Evolutionary conservation across 2,329 filamentous ascomycete genomes (phyloP), one percentile per base, ranked within the genome.

Genomic region (Chaetomiaceae sp.): DNA sequence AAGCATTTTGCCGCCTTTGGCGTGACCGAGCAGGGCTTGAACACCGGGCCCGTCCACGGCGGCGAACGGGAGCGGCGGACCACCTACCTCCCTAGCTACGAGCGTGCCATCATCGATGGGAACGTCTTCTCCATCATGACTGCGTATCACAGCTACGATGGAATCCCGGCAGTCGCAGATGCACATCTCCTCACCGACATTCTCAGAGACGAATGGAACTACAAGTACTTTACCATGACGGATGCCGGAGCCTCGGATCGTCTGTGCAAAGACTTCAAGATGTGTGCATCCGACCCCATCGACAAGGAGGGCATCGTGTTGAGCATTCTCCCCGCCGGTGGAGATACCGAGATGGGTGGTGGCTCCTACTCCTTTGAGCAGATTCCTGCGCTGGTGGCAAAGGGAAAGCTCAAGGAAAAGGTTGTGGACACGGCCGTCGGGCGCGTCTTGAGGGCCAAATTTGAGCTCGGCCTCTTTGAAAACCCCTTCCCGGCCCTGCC

Each of bases 321-420:
- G 0, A 55, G 14, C 13, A 51, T 78, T 8, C 73, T 89, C 4
- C 80, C 81, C 0, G 82, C 85, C 4, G 86, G 86, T 3, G 85
- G 82, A 44, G 86, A 89, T 58, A 76, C 86, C 12, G 86, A 89
- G 61, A 89, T 89, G 86, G 86, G 86, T 12, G 85, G 86, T 34
- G 86, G 86, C 17, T 84, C 81, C 17, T 89, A 80, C 70, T 88
- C 82, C 63, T 85, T 82, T 62, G 74, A 81, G 56, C 77, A 74
- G 31, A 87, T 89, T 45, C 82, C 85, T 5, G 71, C 78, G 23
- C 73, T 89, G 43, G 73, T 89, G 14, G 68, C 79, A 48, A 73
- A 76, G 1, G 83, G 83, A 0, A 81, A 78, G 50, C 68, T 89
- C 2, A 73, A 80, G 37, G 71, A 81, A 23, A 68, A 75, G 5